Base-by-base conservation (phyloP, 768 basidiomycete genomes). In the Mycena galericulata region DNA sequence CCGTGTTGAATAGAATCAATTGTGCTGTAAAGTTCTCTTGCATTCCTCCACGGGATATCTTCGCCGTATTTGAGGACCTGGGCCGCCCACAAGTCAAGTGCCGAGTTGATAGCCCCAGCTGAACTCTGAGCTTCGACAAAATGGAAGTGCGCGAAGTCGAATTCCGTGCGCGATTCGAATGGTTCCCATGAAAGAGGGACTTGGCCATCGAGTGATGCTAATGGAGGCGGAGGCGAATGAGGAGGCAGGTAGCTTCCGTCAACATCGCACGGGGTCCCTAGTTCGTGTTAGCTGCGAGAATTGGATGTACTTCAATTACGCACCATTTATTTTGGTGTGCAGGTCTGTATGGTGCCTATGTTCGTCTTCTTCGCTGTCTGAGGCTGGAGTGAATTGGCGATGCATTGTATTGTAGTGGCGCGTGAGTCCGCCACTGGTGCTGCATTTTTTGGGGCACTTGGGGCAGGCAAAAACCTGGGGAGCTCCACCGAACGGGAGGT, bases 1-100 rank as follows among this genome's bases (percentile, higher is more conserved):
- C 65, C 65, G 11, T 66, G 56, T 18, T 58, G 56, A 11, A 66
- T 66, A 10, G 56, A 34, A 26, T 66, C 65, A 24, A 66, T 66
- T 1, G 50, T 53, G 17, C 26, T 29, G 29, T 59, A 59, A 10
- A 66, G 32, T 1, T 66, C 36, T 22, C 26, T 12, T 7, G 58
- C 58, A 24, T 34, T 46, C 41, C 36, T 34, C 60, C 60, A 62
- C 2, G 60, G 60, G 12, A 30, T n/a, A 5, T 17, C 17, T 20
- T 36, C 47, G 1, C 60, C 47, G 6, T 27, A 36, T 15, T 24
- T 26, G 36, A 62, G 47, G 5, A 62, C 36, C 1, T 15, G 20
- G 8, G 60, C 60, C 6, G 60, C 45, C 60, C 60, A 62, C 0
- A 62, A 18, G 15, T 62, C 60, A 26, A 62, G 27, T 9, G 60